Conservation (phyloP, 73 alveolate genomes). For the Symbiodinium natans region DNA sequence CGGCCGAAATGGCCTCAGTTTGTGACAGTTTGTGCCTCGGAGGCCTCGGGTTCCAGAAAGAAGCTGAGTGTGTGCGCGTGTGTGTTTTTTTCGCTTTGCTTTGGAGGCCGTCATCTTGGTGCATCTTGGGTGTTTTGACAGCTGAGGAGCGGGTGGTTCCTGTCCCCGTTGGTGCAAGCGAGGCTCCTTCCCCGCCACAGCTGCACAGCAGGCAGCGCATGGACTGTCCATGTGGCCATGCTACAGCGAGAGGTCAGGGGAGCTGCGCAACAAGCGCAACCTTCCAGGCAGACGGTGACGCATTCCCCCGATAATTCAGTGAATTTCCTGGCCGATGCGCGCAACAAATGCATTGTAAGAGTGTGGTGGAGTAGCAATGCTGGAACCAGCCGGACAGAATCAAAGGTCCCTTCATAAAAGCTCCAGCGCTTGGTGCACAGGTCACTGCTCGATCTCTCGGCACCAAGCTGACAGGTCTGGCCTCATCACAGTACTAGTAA, state of each 20-base stretch:
- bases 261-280: not conserved
- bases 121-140: not conserved
- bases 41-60: not conserved
- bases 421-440: too few relatives aligned
- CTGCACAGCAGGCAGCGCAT: too few relatives aligned
- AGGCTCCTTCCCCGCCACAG: not conserved
- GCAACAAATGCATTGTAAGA: too few relatives aligned
- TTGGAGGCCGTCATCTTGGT: not conserved
- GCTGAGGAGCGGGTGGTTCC: not conserved
- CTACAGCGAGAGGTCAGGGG: not conserved
- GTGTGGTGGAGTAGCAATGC: not conserved
- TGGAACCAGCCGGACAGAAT: not conserved
- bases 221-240: not conserved
- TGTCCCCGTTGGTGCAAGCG: not conserved
- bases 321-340: too few relatives aligned
- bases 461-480: not conserved
- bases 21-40: not conserved
- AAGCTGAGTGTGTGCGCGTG: not conserved
- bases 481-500: not conserved
- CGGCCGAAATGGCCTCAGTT: not conserved
- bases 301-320: too few relatives aligned
- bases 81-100: not conserved
- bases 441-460: not conserved
- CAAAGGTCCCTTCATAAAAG: too few relatives aligned
- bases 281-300: too few relatives aligned